Conservation (phyloP, 2,329 filamentous ascomycete species). For the Pseudogymnoascus pannorum region DNA sequence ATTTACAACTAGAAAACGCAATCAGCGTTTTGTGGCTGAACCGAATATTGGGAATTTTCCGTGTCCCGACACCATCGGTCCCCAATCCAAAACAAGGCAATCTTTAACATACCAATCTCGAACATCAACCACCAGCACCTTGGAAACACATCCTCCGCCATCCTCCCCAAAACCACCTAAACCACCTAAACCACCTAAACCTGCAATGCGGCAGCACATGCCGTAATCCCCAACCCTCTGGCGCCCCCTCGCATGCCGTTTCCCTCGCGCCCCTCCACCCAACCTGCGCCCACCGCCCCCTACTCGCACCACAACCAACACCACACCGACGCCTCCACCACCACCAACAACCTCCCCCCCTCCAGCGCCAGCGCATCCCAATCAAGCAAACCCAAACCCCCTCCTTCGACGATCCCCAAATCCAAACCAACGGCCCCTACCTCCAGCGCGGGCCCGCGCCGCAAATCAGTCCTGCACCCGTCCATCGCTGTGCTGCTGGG, state of each 20-base stretch:
- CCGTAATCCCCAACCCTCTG: slow-evolving; percentile 26
- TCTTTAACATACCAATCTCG: neutral
- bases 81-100: too few species aligned
- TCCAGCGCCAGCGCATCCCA: too few species aligned
- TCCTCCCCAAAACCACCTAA: neutral
- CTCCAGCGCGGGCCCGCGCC: too few species aligned
- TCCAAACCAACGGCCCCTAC: slow-evolving; percentile 15
- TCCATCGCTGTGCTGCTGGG: slow-evolving; percentile 73
- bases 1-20: too few species aligned
- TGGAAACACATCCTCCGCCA: neutral
- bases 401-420: slow-evolving; percentile 13
- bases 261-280: slow-evolving; percentile 11
- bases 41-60: too few species aligned
- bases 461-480: slow-evolving; percentile 54
- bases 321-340: neutral
- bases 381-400: slow-evolving; percentile 20
- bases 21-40: too few species aligned
- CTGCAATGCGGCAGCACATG: slow-evolving; percentile 31
- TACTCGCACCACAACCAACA: neutral
- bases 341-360: slow-evolving; percentile 13
- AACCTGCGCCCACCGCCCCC: slow-evolving; percentile 11
- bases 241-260: slow-evolving; percentile 19
- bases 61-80: too few species aligned
- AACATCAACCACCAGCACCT: neutral
- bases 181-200: too few species aligned